Base-by-base conservation (phyloP, 306 rosid species). In the Dalbergia cultrata region DNA sequence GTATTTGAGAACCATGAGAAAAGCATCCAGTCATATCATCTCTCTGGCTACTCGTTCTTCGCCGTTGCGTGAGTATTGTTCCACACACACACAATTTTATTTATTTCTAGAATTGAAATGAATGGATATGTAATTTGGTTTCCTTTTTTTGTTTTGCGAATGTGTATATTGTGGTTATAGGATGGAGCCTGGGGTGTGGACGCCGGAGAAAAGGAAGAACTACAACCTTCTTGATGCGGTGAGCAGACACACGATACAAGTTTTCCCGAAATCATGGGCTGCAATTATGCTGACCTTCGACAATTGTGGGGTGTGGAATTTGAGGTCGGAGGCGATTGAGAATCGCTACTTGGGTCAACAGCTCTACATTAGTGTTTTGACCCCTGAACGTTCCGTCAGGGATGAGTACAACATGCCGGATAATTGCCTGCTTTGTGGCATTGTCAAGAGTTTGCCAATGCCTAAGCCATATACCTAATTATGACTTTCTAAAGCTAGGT, bases 1-100 rank as follows among this genome's bases (percentile, higher is more conserved):
- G 67, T 95, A 71, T 90, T 95, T 9, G 98, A 95, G 90, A 95
- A 95, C 77, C 97, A 50, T 1, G 97, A 90, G 79, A 92, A 90
- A 83, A 87, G 86, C 78, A 21, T 90, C 14, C 97, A 95, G 47
- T 85, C 97, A 0, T 95, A 90, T 86, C 85, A 95, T 64, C 50
- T 95, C 34, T 65, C 67, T 9, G 98, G 97, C 41, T 86, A 90
- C 78, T 72, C 97, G 10, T 85, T 93, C 89, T 93, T 93, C 13
- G 78, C 83, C 0, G 97, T 90, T 39, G 92, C 90, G 98, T 93
- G 66, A 93, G 97, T 81, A 69, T 37, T 26, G 2, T 26, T 26
- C 31, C 31, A 26, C 31, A 26, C 31, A 26, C 31, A 26, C 2
- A 26, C 2, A 26, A 26, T 26, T 26, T 26, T 26, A 26, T 21